Evolutionary conservation across 148 eudicot genomes (phyloP).

Genomic region (Nepenthes gracilis): DNA sequence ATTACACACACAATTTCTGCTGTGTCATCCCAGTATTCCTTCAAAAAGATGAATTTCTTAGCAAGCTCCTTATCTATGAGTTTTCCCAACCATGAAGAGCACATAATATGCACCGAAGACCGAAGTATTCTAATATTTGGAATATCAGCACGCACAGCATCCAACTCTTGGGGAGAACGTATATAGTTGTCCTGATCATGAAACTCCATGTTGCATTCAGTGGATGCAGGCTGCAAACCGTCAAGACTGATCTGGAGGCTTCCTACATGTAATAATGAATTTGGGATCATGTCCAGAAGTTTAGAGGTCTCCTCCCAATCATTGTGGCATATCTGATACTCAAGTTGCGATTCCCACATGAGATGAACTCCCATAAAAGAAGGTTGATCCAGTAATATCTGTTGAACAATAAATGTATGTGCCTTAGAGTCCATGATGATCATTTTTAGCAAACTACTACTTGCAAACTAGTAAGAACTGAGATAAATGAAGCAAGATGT

Average conservation of each 20-base stretch:
- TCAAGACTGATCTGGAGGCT: conserved; percentile 68
- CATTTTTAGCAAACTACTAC: background rate
- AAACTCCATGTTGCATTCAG: conserved; percentile 25
- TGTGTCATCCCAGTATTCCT: conserved; percentile 72
- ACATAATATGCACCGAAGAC: conserved; percentile 35
- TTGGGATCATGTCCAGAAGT: conserved; percentile 64
- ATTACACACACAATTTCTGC: conserved; percentile 58
- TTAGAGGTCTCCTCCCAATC: conserved; percentile 71
- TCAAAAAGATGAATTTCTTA: conserved; percentile 54
- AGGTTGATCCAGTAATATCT: conserved; percentile 75
- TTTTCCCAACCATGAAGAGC: conserved; percentile 70
- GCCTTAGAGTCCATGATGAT: conserved; percentile 2
- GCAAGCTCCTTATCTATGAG: conserved; percentile 74
- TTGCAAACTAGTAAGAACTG: background rate
- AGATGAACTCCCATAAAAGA: conserved; percentile 59
- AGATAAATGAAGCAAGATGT: background rate
- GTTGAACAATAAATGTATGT: conserved; percentile 7
- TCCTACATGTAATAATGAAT: conserved; percentile 37
- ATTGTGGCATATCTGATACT: conserved; percentile 75
- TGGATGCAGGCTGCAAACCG: conserved; percentile 36
- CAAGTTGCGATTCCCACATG: conserved; percentile 94
- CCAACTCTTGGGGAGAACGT: conserved; percentile 58
- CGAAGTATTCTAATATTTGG: conserved; percentile 49
- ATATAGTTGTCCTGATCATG: conserved; percentile 38
- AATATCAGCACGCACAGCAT: conserved; percentile 58